Evolutionary conservation across 176 grass and related monocot genomes (phyloP), one percentile per base, ranked within the genome.

Genomic region (Oryza punctata): DNA sequence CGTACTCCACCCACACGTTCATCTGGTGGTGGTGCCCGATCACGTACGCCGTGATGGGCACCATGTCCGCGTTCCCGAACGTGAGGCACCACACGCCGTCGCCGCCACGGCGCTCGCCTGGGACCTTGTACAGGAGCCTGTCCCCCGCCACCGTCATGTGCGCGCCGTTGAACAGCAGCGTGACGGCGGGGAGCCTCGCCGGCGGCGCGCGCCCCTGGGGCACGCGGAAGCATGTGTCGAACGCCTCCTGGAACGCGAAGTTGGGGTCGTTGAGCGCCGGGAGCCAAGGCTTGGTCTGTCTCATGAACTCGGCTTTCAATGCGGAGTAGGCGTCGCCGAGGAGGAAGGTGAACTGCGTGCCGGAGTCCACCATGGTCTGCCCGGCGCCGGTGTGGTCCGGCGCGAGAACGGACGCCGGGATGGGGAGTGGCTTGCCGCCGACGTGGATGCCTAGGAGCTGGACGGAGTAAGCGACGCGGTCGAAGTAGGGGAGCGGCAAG

Each of bases 1-100:
- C 96, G 90, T 99, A 96, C 77, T 99, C 96, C 59, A 99, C 96
- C 96, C 96, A 99, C 68, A 99, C 60, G 87, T 99, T 99, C 89
- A 96, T 92, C 87, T 99, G 96, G 78, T 99, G 96, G 81, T 99
- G 93, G 85, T 99, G 96, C 52, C 96, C 96, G 77, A 99, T 99
- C 27, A 99, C 89, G 86, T 90, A 96, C 79, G 96, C 93, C 41
- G 83, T 93, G 32, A 98, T 83, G 18, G 93, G 93, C 75, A 95
- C 96, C 87, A 91, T 63, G 85, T 98, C 96, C 13, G 93, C 85
- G 84, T 98, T 95, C 18, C 96, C 96, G 83, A 98, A 98, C 47
- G 96, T 98, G 10, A 98, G 85, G 85, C 96, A 98, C 96, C 93
- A 95, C 76, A 98, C 84, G 16, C 50, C 85, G 81, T 95, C 88